Evolutionary conservation across 805 yeast species (phyloP), one percentile per base, ranked within the genome.

Genomic region (Candida fluviatilis): DNA sequence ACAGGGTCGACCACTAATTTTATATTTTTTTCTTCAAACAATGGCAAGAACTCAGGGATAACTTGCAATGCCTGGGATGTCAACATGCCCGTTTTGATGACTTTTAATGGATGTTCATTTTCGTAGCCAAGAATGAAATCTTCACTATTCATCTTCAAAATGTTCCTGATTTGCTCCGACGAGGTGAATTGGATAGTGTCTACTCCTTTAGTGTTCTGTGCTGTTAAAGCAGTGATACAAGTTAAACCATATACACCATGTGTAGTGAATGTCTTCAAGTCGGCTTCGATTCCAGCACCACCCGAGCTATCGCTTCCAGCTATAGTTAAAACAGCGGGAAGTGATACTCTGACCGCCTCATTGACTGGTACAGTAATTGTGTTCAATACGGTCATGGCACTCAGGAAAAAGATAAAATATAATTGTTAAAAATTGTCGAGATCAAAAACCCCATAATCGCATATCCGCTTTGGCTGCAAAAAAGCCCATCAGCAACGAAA

Each of bases 281-380:
- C 96, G 1, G 95, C 95, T 57, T 87, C 95, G 35, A 87, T 80
- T 2, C 96, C 96, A 2, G 96, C 95, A 3, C 95, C 95, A 2
- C 95, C 96, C 8, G 91, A 82, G 31, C 81, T 75, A 55, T 87
- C 96, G 0, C 91, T 82, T 0, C 95, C 95, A 2, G 88, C 88
- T 31, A 68, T 53, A 0, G 72, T 65, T 38, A 60, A 39, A 15
- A 55, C 60, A 3, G 50, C 59, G 5, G 55, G 57, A 3, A 41
- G 31, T 26, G 29, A 26, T 13, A 26, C 29, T 26, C 15, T 26
- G 29, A 12, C 15, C 6, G 15, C n/a, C 7, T 26, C 29, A 5
- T 5, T 13, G 6, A 5, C 13, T 5, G 7, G 15, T 12, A 26
- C n/a, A 13, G n/a, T 26, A 8, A 26, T 13, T 7, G 29, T 26